phyloP scores from a whole-genome alignment of 106 monocot species.

The Vanilla planifolia region DNA sequence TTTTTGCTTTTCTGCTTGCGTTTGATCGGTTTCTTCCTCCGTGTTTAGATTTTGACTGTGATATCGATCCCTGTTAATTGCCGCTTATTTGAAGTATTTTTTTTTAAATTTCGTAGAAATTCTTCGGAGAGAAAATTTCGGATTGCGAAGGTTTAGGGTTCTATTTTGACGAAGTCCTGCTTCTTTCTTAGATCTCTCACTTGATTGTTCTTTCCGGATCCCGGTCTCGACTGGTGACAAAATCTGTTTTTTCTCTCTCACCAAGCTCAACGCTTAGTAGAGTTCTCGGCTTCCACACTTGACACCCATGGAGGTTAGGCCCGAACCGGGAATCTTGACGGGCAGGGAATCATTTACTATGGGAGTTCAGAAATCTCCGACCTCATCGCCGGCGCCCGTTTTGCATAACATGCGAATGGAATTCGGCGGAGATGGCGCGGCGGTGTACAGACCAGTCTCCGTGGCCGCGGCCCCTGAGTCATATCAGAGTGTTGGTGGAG shows the following conservation, averaged over 20 bases:
- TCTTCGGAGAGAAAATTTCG: neutral
- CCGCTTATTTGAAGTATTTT: neutral
- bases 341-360: constrained; percentile 37
- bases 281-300: neutral
- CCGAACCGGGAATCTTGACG: constrained; percentile 40
- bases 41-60: neutral
- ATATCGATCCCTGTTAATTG: neutral
- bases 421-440: constrained; percentile 45
- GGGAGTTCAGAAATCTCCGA: constrained; percentile 26
- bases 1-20: neutral
- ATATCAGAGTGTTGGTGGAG: constrained; percentile 2
- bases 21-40: neutral
- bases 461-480: neutral
- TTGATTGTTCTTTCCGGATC: neutral
- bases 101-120: neutral
- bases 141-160: neutral
- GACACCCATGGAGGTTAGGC: constrained; percentile 47
- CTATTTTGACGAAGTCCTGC: neutral
- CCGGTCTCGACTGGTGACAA: neutral
- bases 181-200: neutral
- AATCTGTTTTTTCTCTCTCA: neutral
- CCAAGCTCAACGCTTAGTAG: neutral
- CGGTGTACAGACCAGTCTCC: constrained; percentile 52
- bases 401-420: constrained; percentile 52
- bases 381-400: constrained; percentile 21